phyloP scores from a whole-genome alignment of 139 green algal species.

The Tetradesmus obliquus region DNA sequence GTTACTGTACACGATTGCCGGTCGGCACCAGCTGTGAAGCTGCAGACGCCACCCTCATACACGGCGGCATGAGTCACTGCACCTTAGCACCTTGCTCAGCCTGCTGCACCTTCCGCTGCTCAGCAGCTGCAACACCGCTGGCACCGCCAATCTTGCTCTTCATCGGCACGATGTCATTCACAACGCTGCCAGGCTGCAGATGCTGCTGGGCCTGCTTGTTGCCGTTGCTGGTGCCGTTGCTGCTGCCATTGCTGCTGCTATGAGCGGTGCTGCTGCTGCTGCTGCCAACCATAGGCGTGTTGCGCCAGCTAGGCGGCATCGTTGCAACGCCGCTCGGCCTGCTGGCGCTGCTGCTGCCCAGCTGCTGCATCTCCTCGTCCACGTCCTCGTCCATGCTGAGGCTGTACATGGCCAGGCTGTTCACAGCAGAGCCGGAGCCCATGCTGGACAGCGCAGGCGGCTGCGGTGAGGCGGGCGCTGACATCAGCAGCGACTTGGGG shows the following conservation, averaged over 20 bases:
- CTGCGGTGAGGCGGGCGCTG: neutral
- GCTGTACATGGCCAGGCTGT: neutral
- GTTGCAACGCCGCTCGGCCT: neutral
- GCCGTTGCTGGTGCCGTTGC: neutral
- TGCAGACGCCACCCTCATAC: neutral
- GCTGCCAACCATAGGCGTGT: neutral
- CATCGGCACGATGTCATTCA: slow-evolving; percentile 32
- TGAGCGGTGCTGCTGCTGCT: neutral
- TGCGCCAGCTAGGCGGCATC: neutral
- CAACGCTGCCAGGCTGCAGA: neutral
- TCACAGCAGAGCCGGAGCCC: neutral
- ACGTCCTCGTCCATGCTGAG: slow-evolving; percentile 6
- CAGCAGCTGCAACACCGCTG: neutral
- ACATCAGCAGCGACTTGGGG: neutral
- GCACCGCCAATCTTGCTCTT: neutral
- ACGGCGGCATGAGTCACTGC: neutral
- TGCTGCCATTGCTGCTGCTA: neutral
- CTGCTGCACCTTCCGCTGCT: neutral
- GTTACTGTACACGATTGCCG: neutral
- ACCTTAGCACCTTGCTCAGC: neutral
- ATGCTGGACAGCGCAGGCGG: neutral
- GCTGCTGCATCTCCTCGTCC: neutral
- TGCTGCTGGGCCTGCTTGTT: slow-evolving; percentile 1
- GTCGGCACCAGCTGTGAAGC: neutral
- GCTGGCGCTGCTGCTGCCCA: neutral